Conservation (phyloP, 192 early-diverging fungal species). For the Obelidium mucronatum region DNA sequence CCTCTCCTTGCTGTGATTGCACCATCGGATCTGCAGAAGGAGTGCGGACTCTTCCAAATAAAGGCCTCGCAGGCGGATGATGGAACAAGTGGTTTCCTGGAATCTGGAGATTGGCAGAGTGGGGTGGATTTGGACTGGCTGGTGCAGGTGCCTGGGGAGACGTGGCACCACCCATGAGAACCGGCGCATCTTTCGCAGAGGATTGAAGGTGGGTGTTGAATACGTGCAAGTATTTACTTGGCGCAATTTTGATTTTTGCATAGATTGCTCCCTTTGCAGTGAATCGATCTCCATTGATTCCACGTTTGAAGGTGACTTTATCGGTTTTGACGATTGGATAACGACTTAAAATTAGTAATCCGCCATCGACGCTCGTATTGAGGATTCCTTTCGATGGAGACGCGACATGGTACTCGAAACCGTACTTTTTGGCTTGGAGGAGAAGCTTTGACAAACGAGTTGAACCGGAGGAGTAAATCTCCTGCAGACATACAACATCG, state of each 20-base stretch:
- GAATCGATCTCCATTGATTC: slow-evolving; percentile 77
- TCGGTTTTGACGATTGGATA: slow-evolving; percentile 70
- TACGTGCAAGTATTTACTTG: slow-evolving; percentile 61
- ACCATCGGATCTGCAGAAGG: not conserved
- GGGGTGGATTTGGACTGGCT: not conserved
- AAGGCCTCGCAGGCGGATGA: not conserved
- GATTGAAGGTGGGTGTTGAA: slow-evolving; percentile 90
- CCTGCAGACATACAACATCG: slow-evolving; percentile 83
- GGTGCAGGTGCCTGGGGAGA: not conserved
- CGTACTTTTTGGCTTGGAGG: slow-evolving; percentile 64
- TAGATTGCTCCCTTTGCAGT: slow-evolving; percentile 79
- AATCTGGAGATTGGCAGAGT: too few relatives aligned
- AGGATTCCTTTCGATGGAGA: slow-evolving; percentile 67
- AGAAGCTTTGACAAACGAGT: slow-evolving; percentile 65
- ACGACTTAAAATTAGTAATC: slow-evolving; percentile 76
- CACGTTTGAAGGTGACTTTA: slow-evolving; percentile 68
- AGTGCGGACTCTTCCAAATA: not conserved
- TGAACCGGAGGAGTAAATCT: slow-evolving; percentile 80
- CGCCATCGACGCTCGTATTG: slow-evolving; percentile 75
- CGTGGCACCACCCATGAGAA: slow-evolving; percentile 45
- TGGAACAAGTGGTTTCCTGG: not conserved
- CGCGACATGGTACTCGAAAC: slow-evolving; percentile 72
- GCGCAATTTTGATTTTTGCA: slow-evolving; percentile 70
- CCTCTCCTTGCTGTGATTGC: slow-evolving; percentile 44
- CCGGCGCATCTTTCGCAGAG: slow-evolving; percentile 46